Percentiles rank a stretch among this genome's conserved stretches.
These are phyloP conservation scores for Fusarium neocosmosporiellum DNA, from an alignment of 2,329 filamentous ascomycete species.

Conservation along the genomic window DNA sequence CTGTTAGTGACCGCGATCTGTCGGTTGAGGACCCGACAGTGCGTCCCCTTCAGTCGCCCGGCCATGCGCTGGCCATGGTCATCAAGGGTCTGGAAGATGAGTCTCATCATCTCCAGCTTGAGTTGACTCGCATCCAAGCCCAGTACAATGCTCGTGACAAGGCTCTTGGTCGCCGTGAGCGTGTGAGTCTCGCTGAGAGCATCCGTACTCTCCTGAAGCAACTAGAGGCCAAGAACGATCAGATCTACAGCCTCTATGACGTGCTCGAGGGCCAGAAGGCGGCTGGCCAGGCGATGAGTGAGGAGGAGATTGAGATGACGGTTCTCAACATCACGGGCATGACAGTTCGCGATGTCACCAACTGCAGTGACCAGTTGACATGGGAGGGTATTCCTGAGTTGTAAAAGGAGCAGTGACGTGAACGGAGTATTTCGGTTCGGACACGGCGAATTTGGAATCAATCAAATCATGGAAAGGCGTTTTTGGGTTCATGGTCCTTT, in stretches of 20 bases:
- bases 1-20: conserved; percentile 71
- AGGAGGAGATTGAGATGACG: conserved; percentile 73
- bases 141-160: conserved; percentile 76
- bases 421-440: conserved; percentile 18
- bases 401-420: conserved; percentile 18
- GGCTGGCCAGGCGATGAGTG: conserved; percentile 70
- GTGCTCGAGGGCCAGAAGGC: conserved; percentile 83
- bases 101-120: conserved; percentile 78
- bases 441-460: conserved; percentile 26
- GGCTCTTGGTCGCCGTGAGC: conserved; percentile 71
- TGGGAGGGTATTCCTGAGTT: conserved; percentile 55
- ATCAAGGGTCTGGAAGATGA: conserved; percentile 87
- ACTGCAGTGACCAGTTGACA: conserved; percentile 52
- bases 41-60: conserved; percentile 76
- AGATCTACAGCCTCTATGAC: conserved; percentile 86
- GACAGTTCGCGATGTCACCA: conserved; percentile 55
- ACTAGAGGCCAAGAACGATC: conserved; percentile 79
- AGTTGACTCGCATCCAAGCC: conserved; percentile 70
- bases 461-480: conserved; percentile 36
- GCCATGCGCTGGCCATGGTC: conserved; percentile 80
- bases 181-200: conserved; percentile 68
- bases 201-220: conserved; percentile 71
- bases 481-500: conserved; percentile 34
- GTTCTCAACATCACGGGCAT: conserved; percentile 65
- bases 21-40: conserved; percentile 64